A percentile compares a stretch with the other conserved stretches of the same genome.
These are phyloP conservation scores for Cucumis melo DNA, from an alignment of 306 rosid genomes.

Conservation along the genomic window DNA sequence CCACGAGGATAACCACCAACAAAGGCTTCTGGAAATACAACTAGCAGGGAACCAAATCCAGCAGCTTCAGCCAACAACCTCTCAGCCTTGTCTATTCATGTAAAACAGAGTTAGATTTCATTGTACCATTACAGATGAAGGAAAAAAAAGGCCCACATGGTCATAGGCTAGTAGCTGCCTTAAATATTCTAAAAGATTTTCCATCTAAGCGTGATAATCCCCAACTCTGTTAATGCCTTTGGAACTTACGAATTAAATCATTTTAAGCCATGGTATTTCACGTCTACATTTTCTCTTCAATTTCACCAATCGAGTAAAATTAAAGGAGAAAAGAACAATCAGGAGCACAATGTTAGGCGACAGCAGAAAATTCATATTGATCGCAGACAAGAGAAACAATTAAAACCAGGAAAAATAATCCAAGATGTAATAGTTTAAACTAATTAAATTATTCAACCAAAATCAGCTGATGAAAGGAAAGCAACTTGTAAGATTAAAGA, in stretches of 20 bases:
- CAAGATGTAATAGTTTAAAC: neutral
- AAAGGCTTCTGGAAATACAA: conserved; percentile 93
- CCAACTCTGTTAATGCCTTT: neutral
- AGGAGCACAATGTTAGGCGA: neutral
- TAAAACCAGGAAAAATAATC: neutral
- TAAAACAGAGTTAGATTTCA: neutral
- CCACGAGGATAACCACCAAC: conserved; percentile 96
- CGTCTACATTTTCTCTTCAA: neutral
- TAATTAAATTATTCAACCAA: neutral
- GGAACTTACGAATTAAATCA: neutral
- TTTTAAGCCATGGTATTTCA: neutral
- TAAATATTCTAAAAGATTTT: neutral
- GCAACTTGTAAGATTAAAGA: neutral
- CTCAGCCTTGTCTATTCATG: conserved; percentile 69
- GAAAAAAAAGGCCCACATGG: neutral
- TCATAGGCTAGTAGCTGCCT: neutral
- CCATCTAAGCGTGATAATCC: neutral
- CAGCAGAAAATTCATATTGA: neutral
- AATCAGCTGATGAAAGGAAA: neutral
- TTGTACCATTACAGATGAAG: too few species aligned
- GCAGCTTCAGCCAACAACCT: conserved; percentile 82
- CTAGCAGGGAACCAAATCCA: conserved; percentile 67
- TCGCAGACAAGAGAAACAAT: neutral
- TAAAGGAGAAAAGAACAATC: neutral
- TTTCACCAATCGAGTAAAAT: neutral